phyloP scores from a whole-genome alignment of 768 basidiomycete genomes.

The Stropharia rugosoannulata region DNA sequence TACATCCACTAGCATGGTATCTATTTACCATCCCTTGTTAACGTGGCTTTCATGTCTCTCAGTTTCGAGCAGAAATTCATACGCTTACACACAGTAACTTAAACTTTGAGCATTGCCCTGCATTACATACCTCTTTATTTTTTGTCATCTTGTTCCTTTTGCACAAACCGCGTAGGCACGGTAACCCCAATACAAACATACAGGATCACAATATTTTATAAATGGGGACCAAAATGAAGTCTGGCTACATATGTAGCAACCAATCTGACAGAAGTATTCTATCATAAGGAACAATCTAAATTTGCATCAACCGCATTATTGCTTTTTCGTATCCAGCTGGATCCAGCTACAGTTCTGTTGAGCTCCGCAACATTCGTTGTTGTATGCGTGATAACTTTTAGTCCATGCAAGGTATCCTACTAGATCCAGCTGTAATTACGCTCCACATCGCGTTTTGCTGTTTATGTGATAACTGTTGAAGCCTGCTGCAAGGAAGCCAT shows the following conservation, averaged over 20 bases:
- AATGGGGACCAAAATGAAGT: background rate
- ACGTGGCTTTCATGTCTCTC: background rate
- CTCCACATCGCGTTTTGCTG: no score
- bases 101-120: no score
- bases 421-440: no score
- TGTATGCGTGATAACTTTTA: no score
- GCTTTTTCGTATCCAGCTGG: no score
- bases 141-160: constrained; percentile 6
- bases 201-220: constrained; percentile 2
- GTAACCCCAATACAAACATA: constrained; percentile 11
- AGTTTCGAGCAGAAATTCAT: constrained; percentile 2
- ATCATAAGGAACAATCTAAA: background rate
- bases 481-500: no score
- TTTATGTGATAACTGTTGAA: no score
- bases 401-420: no score
- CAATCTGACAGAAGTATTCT: background rate
- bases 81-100: background rate
- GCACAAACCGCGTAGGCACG: constrained; percentile 13
- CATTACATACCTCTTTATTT: background rate
- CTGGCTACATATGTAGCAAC: background rate
- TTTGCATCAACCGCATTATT: no score
- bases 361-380: no score
- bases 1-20: constrained; percentile 9
- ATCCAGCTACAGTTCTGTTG: no score
- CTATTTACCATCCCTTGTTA: constrained; percentile 13